Conservation (phyloP, 768 basidiomycete species). For the Amanita phalloides region DNA sequence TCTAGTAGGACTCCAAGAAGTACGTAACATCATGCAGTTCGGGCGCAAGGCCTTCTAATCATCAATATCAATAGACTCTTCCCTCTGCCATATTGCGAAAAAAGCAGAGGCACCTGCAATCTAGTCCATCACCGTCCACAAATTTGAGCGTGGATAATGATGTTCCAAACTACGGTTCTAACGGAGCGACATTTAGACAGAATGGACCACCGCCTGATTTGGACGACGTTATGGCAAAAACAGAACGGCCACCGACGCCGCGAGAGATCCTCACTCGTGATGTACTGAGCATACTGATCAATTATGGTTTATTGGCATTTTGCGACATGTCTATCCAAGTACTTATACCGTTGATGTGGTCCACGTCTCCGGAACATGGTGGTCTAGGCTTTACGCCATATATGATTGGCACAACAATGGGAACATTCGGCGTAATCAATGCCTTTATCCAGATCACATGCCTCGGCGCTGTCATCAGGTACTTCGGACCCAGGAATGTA, state of each 20-base stretch:
- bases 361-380: slow-evolving; percentile 41
- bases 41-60: background rate
- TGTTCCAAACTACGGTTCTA: background rate
- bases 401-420: slow-evolving; percentile 41
- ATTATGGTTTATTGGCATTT: background rate
- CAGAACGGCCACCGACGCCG: background rate
- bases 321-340: slow-evolving; percentile 1
- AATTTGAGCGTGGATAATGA: background rate
- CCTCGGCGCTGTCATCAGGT: slow-evolving; percentile 32
- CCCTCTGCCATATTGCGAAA: background rate
- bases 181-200: background rate
- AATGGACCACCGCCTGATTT: background rate
- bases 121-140: background rate
- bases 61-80: background rate
- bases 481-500: slow-evolving; percentile 33
- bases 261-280: background rate
- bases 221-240: background rate
- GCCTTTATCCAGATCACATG: slow-evolving; percentile 39
- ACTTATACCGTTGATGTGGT: slow-evolving; percentile 19
- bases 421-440: slow-evolving; percentile 39
- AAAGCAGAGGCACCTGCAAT: background rate
- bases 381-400: slow-evolving; percentile 47
- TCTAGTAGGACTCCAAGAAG: slow-evolving; percentile 18
- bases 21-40: background rate
- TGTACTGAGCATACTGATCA: background rate